These are phyloP conservation scores for Colletotrichum sp. DNA, from an alignment of 2,329 filamentous ascomycete genomes.

Conservation along the genomic window DNA sequence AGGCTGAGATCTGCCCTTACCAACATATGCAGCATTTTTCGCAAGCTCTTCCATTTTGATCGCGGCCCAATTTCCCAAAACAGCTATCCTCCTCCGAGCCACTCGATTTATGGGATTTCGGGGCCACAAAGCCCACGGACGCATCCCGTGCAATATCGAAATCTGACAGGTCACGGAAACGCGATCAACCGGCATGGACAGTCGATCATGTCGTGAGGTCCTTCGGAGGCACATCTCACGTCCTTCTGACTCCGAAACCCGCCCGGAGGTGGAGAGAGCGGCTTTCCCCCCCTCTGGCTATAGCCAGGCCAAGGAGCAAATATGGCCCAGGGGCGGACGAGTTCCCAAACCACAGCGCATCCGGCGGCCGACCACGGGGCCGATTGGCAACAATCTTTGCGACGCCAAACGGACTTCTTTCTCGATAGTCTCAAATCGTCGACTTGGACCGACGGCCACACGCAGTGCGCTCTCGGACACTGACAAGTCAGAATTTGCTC, in stretches of 20 bases:
- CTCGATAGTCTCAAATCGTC: neutral
- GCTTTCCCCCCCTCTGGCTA: neutral
- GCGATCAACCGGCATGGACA: conserved; percentile 19
- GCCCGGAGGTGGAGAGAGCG: neutral
- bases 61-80: conserved; percentile 15
- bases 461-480: neutral
- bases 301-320: neutral
- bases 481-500: neutral
- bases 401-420: conserved; percentile 2
- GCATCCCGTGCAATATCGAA: neutral
- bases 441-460: neutral
- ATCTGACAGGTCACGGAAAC: conserved; percentile 16
- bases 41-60: conserved; percentile 23
- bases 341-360: neutral
- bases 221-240: neutral
- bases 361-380: conserved; percentile 2
- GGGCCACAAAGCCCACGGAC: neutral
- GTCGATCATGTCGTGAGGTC: conserved; percentile 5
- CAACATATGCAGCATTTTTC: conserved; percentile 5
- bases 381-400: neutral
- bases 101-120: neutral
- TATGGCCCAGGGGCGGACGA: neutral
- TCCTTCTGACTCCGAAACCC: neutral
- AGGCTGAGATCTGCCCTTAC: conserved; percentile 9
- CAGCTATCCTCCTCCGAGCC: conserved; percentile 1